Evolutionary conservation across 768 basidiomycete genomes (phyloP).

Genomic region (Mycena haematopus): DNA sequence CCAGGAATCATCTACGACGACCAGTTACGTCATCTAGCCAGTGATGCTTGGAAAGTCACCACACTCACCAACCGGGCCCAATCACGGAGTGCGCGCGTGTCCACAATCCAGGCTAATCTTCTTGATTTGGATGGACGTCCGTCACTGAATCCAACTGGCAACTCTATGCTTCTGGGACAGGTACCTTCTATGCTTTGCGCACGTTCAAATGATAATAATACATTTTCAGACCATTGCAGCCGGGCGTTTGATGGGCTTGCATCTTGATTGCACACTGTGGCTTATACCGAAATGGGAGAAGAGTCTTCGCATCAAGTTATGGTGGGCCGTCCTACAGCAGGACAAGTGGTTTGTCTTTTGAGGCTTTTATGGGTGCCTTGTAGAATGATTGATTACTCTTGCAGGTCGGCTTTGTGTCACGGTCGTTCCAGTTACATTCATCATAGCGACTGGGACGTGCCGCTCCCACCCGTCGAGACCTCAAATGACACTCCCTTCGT

Average conservation of each 20-base stretch:
- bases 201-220: neutral
- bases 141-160: conserved; percentile 30
- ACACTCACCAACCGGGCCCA: conserved; percentile 30
- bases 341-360: conserved; percentile 28
- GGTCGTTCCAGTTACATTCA: conserved; percentile 30
- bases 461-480: conserved; percentile 25
- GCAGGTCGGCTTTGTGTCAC: conserved; percentile 28
- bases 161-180: conserved; percentile 30
- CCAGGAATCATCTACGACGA: conserved; percentile 28
- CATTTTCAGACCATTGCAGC: conserved; percentile 28
- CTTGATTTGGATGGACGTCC: conserved; percentile 31
- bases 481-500: conserved; percentile 26
- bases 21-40: conserved; percentile 25
- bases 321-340: conserved; percentile 30
- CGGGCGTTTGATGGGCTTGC: conserved; percentile 30
- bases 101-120: conserved; percentile 31
- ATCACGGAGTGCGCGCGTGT: conserved; percentile 28
- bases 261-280: conserved; percentile 27
- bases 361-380: no score
- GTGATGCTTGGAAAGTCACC: conserved; percentile 30
- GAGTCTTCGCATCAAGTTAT: conserved; percentile 26
- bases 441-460: conserved; percentile 29
- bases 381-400: neutral
- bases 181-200: conserved; percentile 7
- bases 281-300: conserved; percentile 31